Conservation (phyloP, 805 yeast species). For the Kurtzmaniella fragi region DNA sequence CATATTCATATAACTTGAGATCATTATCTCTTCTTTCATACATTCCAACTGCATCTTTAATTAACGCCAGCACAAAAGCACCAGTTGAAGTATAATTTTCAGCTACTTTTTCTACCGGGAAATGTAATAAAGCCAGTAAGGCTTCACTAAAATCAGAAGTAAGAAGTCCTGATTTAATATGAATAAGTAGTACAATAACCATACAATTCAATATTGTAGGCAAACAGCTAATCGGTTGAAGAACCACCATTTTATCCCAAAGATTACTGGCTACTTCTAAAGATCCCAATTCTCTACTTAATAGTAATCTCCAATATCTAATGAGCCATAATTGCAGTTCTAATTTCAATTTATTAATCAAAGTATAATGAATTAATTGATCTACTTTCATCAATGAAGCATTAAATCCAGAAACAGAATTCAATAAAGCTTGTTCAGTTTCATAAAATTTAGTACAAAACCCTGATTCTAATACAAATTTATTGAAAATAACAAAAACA, state of each 20-base stretch:
- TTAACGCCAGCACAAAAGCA: slow-evolving; percentile 21
- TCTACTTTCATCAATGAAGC: slow-evolving; percentile 46
- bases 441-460: slow-evolving; percentile 33
- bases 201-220: slow-evolving; percentile 38
- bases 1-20: slow-evolving; percentile 34
- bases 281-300: slow-evolving; percentile 45
- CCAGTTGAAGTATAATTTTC: slow-evolving; percentile 5
- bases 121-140: slow-evolving; percentile 44
- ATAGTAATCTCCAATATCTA: slow-evolving; percentile 43
- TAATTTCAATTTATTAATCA: slow-evolving; percentile 38
- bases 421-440: slow-evolving; percentile 37
- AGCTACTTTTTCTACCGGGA: slow-evolving; percentile 29
- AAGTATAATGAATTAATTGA: slow-evolving; percentile 40
- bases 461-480: slow-evolving; percentile 37
- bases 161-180: slow-evolving; percentile 39
- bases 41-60: slow-evolving; percentile 30
- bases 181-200: slow-evolving; percentile 39
- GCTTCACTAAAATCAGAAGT: slow-evolving; percentile 51
- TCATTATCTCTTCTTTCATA: slow-evolving; percentile 29
- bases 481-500: slow-evolving; percentile 38
- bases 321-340: slow-evolving; percentile 54
- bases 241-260: slow-evolving; percentile 44
- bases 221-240: slow-evolving; percentile 14
- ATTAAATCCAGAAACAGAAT: slow-evolving; percentile 46
- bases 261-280: slow-evolving; percentile 27